These are phyloP conservation scores for Podosphaera fusca DNA, from an alignment of 2,329 filamentous ascomycete species.

Conservation along the genomic window DNA sequence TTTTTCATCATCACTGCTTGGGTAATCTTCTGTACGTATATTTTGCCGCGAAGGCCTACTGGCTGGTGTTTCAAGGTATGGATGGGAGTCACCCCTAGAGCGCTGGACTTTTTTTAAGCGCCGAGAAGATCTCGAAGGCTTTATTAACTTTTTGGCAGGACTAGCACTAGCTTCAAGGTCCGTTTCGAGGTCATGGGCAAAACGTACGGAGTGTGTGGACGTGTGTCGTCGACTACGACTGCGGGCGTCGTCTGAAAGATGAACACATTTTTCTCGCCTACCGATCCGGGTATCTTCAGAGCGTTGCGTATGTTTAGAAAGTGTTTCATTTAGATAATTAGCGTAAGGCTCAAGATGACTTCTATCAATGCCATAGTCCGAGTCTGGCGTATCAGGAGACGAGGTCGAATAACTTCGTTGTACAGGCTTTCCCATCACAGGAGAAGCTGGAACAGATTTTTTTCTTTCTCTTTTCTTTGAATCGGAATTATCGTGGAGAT, in stretches of 20 bases:
- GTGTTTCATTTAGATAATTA: neutral
- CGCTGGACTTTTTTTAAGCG: neutral
- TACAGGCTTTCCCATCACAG: neutral
- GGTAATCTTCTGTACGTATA: neutral
- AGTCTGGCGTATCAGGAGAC: neutral
- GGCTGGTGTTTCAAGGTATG: neutral
- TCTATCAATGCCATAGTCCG: neutral
- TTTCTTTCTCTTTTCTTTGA: neutral
- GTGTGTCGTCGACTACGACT: neutral
- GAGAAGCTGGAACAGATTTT: neutral
- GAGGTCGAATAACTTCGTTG: neutral
- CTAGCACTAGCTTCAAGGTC: neutral
- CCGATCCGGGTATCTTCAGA: neutral
- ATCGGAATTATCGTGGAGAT: neutral
- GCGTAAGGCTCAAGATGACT: neutral
- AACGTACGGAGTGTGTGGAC: neutral
- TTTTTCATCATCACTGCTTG: neutral
- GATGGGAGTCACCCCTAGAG: neutral
- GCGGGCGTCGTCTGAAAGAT: neutral
- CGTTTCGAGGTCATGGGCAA: neutral
- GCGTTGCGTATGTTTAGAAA: neutral
- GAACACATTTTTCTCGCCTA: neutral
- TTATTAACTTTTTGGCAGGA: neutral
- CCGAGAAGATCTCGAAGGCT: neutral
- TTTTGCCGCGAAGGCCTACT: neutral